Evolutionary conservation across 768 basidiomycete species (phyloP), one percentile per base, ranked within the genome.

Genomic region (Lactarius tabidus): DNA sequence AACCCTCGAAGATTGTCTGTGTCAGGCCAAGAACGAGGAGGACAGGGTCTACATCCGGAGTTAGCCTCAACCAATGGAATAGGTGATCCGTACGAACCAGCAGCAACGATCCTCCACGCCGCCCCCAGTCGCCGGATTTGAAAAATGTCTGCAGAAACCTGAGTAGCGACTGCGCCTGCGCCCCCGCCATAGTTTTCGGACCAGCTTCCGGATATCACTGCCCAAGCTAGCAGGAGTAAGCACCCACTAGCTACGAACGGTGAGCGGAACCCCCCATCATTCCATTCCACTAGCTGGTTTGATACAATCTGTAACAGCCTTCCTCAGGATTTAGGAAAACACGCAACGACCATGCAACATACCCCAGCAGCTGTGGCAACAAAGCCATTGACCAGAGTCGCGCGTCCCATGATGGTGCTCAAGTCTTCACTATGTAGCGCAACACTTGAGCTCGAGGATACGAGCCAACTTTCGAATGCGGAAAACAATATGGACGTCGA

Each of bases 1-100:
- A 89, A 2, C 90, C 90, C 72, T 91, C 89, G 72, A 91, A 91
- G 74, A 87, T 89, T 1, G 90, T 91, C 74, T 91, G 89, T 0
- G 85, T 85, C 60, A 91, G 75, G 36, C 89, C 88, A 26, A 91
- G 81, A 29, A 82, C 81, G 66, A 90, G 75, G 12, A 91, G 79
- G 55, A 83, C 71, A 1, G 83, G 80, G 71, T 90, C 89, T 89
- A 70, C 14, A 5, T 55, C 14, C 48, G 29, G 41, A 62, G 52
- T 48, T 20, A 33, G 17, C 57, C 12, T 23, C n/a, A 45, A 54
- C 29, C 35, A 36, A 51, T 18, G 23, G n/a, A 39, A 39, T 12
- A n/a, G 39, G 31, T 6, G 51, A 10, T 6, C 8, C 31, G n/a
- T 36, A 56, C 67, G 43, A 58, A 68, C 69, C 67, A 39, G 63